These are phyloP conservation scores for Westerdykella sp. DNA, from an alignment of 2,329 filamentous ascomycete genomes.

Conservation along the genomic window DNA sequence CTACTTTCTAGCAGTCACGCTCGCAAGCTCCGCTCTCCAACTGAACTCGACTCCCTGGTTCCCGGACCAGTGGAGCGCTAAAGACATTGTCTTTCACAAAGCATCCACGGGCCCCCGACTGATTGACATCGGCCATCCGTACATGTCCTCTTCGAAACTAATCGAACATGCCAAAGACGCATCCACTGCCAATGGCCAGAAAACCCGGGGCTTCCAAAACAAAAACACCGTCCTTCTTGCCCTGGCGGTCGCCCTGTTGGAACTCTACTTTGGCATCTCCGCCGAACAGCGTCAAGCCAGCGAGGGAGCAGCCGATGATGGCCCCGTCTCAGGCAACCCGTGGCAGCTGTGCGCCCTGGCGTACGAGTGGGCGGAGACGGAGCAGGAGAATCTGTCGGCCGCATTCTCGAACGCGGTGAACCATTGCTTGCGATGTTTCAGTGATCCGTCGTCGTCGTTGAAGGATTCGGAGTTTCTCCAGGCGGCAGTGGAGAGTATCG, in stretches of 20 bases:
- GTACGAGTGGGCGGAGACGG: slow-evolving; percentile 29
- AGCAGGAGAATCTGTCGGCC: slow-evolving; percentile 33
- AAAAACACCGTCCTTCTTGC: slow-evolving; percentile 33
- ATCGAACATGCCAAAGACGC: slow-evolving; percentile 6
- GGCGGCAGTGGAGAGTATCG: slow-evolving; percentile 33
- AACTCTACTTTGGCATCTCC: slow-evolving; percentile 34
- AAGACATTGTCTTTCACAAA: slow-evolving; percentile 31
- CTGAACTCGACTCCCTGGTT: slow-evolving; percentile 36
- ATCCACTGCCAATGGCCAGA: slow-evolving; percentile 2
- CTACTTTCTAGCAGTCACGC: slow-evolving; percentile 31
- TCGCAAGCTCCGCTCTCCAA: slow-evolving; percentile 33
- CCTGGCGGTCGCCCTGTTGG: slow-evolving; percentile 29
- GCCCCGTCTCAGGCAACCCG: slow-evolving; percentile 17
- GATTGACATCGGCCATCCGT: slow-evolving; percentile 29
- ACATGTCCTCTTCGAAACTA: slow-evolving; percentile 17
- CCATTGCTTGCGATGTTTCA: slow-evolving; percentile 32
- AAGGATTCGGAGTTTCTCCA: slow-evolving; percentile 32
- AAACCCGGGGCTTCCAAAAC: slow-evolving; percentile 19
- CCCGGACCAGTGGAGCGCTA: slow-evolving; percentile 27
- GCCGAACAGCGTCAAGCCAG: slow-evolving; percentile 25
- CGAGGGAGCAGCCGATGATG: slow-evolving; percentile 12
- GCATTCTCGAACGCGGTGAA: slow-evolving; percentile 30
- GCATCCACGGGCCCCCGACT: slow-evolving; percentile 11
- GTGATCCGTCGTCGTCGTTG: slow-evolving; percentile 28
- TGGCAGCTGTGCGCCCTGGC: slow-evolving; percentile 29